A percentile compares a stretch with the other conserved stretches of the same genome.
Conservation (phyloP, 441 rosid genomes). For the Omphalea diandra region DNA sequence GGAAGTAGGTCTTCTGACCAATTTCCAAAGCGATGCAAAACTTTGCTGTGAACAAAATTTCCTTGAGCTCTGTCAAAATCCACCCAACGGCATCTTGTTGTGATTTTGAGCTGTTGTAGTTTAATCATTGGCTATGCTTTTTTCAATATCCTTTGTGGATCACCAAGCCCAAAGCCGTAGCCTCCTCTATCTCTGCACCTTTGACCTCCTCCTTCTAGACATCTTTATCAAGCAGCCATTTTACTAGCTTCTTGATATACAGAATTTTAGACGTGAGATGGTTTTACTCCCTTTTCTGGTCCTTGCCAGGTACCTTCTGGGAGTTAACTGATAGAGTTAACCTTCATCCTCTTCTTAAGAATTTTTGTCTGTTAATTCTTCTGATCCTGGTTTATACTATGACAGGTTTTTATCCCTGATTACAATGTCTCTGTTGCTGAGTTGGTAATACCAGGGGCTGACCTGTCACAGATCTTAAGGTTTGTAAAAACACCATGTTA, state of each 20-base stretch:
- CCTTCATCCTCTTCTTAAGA: neutral
- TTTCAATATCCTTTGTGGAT: neutral
- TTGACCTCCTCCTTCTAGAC: too few species aligned
- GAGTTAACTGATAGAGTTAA: neutral
- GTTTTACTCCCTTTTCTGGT: neutral
- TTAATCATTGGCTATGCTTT: neutral
- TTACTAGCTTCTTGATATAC: too few species aligned
- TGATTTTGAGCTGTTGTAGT: neutral
- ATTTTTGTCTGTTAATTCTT: neutral
- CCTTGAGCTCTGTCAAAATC: slow-evolving; percentile 3
- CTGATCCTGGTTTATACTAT: slow-evolving; percentile 2
- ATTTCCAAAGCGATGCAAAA: slow-evolving; percentile 7
- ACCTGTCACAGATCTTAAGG: slow-evolving; percentile 36
- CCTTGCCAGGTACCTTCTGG: neutral
- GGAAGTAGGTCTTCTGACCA: neutral
- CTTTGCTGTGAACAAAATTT: neutral
- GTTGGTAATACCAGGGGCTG: slow-evolving; percentile 35
- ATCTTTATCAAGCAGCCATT: too few species aligned
- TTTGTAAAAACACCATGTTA: slow-evolving; percentile 15
- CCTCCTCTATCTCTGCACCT: too few species aligned
- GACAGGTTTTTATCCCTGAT: slow-evolving; percentile 34
- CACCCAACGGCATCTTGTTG: too few species aligned
- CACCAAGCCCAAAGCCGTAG: neutral
- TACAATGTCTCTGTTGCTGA: slow-evolving; percentile 37
- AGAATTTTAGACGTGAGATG: too few species aligned